Evolutionary conservation across 768 basidiomycete genomes (phyloP).

Genomic region (Galerina marginata): DNA sequence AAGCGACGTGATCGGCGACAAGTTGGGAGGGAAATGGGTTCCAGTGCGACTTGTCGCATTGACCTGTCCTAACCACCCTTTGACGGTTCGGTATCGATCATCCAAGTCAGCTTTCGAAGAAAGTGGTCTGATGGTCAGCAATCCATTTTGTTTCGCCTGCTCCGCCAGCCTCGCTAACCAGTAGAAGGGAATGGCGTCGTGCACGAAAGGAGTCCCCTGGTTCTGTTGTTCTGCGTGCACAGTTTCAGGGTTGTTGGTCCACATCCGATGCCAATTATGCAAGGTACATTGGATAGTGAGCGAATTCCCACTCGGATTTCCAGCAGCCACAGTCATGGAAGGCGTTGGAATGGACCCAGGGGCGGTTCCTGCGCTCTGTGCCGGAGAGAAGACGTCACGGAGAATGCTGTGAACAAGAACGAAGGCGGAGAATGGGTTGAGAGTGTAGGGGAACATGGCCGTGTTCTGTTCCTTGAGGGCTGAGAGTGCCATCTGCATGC

Average conservation of each 20-base stretch:
- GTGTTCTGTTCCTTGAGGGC: conserved; percentile 38
- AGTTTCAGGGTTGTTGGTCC: conserved; percentile 47
- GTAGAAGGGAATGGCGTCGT: conserved; percentile 60
- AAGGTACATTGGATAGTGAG: conserved; percentile 53
- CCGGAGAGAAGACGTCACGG: conserved; percentile 41
- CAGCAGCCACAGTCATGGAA: conserved; percentile 1
- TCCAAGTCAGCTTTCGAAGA: conserved; percentile 28
- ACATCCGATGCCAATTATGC: conserved; percentile 66
- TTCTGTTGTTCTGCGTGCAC: conserved; percentile 30
- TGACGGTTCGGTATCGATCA: conserved; percentile 51
- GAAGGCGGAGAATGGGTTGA: conserved; percentile 50
- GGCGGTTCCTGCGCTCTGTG: background rate
- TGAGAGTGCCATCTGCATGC: conserved; percentile 42
- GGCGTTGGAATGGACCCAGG: background rate
- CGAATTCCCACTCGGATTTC: conserved; percentile 16
- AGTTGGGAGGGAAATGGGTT: conserved; percentile 44
- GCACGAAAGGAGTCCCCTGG: conserved; percentile 43
- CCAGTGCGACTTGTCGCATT: conserved; percentile 49
- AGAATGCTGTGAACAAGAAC: conserved; percentile 52
- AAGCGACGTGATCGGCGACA: conserved; percentile 10
- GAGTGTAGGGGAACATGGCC: conserved; percentile 31
- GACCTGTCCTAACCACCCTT: conserved; percentile 56
- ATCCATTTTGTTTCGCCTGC: conserved; percentile 56
- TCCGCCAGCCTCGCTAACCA: conserved; percentile 65
- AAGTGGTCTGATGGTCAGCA: conserved; percentile 25